A percentile compares a stretch with the other conserved stretches of the same genome.
phyloP scores from a whole-genome alignment of 345 rosid genomes.

The Eucalyptus pauciflora region DNA sequence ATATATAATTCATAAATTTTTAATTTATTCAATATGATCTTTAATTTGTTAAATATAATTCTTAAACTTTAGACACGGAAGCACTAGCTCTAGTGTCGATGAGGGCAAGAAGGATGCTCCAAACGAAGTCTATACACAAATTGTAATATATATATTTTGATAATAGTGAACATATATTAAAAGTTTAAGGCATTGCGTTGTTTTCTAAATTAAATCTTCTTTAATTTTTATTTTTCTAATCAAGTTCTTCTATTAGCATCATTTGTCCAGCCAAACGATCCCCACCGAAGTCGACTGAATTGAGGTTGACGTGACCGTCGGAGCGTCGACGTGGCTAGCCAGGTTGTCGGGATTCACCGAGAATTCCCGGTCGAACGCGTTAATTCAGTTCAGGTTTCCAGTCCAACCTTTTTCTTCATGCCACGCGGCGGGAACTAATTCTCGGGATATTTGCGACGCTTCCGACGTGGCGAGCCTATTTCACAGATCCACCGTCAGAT shows the following conservation, averaged over 20 bases:
- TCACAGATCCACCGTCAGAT: not conserved
- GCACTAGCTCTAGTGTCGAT: fast-evolving
- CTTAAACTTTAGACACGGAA: no score
- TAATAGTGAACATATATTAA: fast-evolving
- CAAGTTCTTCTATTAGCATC: no score
- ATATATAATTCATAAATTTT: fast-evolving
- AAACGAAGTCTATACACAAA: fast-evolving
- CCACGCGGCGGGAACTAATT: not conserved
- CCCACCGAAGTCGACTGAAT: not conserved
- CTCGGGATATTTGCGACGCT: not conserved
- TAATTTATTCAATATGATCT: no score
- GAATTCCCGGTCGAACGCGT: not conserved
- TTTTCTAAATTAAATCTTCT: not conserved
- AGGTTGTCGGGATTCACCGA: not conserved
- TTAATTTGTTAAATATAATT: fast-evolving
- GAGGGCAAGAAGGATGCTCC: no score
- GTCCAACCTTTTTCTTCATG: not conserved
- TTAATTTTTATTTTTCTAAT: not conserved
- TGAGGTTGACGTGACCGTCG: not conserved
- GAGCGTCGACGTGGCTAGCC: not conserved
- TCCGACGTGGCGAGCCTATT: not conserved
- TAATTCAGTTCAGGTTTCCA: not conserved
- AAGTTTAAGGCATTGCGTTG: fast-evolving
- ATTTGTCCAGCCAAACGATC: not conserved
- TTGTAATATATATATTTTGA: no score